Evolutionary conservation across 2,329 filamentous ascomycete species (phyloP), one percentile per base, ranked within the genome.

Genomic region (Sporothrix humicola): DNA sequence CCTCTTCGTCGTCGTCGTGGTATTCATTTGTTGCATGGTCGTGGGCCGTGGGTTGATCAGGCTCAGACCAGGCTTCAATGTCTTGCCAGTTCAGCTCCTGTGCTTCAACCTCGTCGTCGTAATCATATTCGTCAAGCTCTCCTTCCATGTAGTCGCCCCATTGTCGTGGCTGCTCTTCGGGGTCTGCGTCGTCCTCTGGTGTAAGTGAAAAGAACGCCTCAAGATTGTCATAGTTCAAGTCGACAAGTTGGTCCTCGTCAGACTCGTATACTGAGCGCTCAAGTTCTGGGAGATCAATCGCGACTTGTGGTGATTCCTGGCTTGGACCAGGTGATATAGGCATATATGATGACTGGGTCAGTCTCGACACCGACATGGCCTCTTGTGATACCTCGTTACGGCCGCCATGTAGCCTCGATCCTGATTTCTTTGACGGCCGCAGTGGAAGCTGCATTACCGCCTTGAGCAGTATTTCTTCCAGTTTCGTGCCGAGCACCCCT

Each of bases 401-500:
- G 20, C 6, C 50, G 37, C 13, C 37, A 44, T 12, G 61, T 17
- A 4, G n/a, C 31, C 31, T 17, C 13, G 52, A 26, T 17, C 20
- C 52, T 26, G 46, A 0, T n/a, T 58, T 63, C 37, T 44, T 66
- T 1, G n/a, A 7, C 10, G 31, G 31, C 31, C 26, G 65, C 2
- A n/a, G 44, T 20, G 15, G 31, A 6, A 37, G 17, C 2, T 68
- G 66, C 31, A 69, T 26, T 2, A 72, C 72, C 1, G 20, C n/a
- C 37, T 73, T 74, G 8, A 76, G 59, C n/a, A 77, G 20, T 0
- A 76, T 54, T 17, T 74, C 74, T 5, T 76, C 73, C 20, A 77
- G 59, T 52, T 59, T 72, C 0, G 69, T n/a, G 4, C 56, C 37
- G 1, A 76, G 42, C 2, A 73, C 26, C 0, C 8, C 56, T 2